Conservation (phyloP, 768 basidiomycete species). For the Butyriboletus loyo region DNA sequence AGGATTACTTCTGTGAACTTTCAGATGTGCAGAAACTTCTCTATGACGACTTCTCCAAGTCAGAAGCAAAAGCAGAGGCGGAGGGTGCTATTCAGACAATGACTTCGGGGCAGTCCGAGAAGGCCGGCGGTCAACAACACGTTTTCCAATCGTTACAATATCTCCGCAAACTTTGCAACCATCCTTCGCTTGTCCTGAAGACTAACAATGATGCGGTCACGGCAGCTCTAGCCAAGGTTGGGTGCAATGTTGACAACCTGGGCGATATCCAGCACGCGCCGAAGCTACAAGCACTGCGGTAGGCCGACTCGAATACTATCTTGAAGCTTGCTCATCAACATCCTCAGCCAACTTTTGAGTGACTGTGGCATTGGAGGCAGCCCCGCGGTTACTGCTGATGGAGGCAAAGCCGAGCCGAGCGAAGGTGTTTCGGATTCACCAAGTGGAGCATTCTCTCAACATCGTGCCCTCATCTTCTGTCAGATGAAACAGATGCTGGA, state of each 20-base stretch:
- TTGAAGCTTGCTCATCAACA: constrained; percentile 3
- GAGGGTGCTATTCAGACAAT: constrained; percentile 60
- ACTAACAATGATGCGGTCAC: constrained; percentile 55
- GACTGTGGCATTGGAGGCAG: constrained; percentile 90
- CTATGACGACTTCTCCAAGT: constrained; percentile 91
- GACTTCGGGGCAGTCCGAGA: constrained; percentile 30
- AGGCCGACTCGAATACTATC: constrained; percentile 22
- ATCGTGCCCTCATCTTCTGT: constrained; percentile 98
- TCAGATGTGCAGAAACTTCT: constrained; percentile 91
- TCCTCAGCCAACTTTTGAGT: constrained; percentile 77
- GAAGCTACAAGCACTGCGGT: constrained; percentile 90
- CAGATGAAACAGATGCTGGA: constrained; percentile 99
- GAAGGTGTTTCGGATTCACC: constrained; percentile 50
- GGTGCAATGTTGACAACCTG: constrained; percentile 45
- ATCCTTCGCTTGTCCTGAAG: constrained; percentile 89
- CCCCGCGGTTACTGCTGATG: constrained; percentile 43
- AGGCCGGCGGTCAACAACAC: constrained; percentile 65
- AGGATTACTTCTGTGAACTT: constrained; percentile 98
- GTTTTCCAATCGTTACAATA: constrained; percentile 98
- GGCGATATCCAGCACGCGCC: constrained; percentile 90
- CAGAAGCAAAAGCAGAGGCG: constrained; percentile 61
- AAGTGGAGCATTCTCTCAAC: constrained; percentile 74
- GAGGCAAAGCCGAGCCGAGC: constrained; percentile 63
- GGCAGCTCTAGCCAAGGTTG: constrained; percentile 55
- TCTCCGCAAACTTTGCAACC: constrained; percentile 95